Evolutionary conservation across 2,329 filamentous ascomycete genomes (phyloP).

Genomic region (Gnomoniopsis smithogilvyi): DNA sequence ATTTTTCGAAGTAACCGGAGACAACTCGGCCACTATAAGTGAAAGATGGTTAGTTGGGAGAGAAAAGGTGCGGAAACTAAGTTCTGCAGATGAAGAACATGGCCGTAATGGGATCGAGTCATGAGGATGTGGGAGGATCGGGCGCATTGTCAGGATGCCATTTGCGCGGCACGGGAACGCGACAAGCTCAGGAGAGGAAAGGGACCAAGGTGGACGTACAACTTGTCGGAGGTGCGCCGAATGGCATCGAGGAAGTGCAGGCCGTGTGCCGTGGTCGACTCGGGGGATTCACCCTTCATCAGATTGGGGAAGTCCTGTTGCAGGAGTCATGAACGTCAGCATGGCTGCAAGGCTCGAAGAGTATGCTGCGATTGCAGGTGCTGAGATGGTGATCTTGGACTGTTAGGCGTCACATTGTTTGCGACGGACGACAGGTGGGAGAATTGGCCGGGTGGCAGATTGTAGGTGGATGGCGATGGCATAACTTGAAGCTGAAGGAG

Average conservation of each 20-base stretch:
- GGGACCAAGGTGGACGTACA: conserved; percentile 47
- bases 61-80: neutral
- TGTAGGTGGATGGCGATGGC: neutral
- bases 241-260: conserved; percentile 72
- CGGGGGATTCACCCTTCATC: conserved; percentile 56
- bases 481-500: conserved; percentile 4
- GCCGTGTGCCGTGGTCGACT: conserved; percentile 69
- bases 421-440: neutral
- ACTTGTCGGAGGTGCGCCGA: conserved; percentile 76
- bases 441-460: neutral
- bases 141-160: conserved; percentile 3
- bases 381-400: too few species aligned
- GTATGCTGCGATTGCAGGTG: neutral
- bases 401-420: neutral
- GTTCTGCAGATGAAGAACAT: conserved; percentile 6
- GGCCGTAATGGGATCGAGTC: conserved; percentile 9
- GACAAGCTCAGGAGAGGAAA: neutral
- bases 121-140: neutral
- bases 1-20: conserved; percentile 69
- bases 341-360: conserved; percentile 7
- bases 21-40: conserved; percentile 64
- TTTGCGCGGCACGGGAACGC: neutral
- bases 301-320: conserved; percentile 42
- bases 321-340: conserved; percentile 10
- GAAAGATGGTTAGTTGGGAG: conserved; percentile 19